Conservation (phyloP, 257 asterid species). For the Lithospermum erythrorhizon region DNA sequence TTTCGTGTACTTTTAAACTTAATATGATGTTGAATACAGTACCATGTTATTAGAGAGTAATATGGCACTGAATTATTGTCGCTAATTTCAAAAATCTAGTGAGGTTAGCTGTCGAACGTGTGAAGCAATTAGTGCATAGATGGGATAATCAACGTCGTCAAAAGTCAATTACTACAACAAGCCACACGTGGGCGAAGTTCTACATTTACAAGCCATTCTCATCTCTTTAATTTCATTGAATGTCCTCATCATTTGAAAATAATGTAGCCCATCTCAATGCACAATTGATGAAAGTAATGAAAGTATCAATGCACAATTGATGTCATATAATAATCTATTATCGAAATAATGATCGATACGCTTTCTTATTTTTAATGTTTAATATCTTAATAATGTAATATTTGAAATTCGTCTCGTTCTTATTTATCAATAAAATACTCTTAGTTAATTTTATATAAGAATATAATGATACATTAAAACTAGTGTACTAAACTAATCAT, state of each 20-base stretch:
- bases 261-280: neutral
- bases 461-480: too few relatives aligned
- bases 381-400: too few relatives aligned
- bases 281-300: neutral
- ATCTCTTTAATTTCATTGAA: slow-evolving; percentile 12
- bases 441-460: neutral
- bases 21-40: too few relatives aligned
- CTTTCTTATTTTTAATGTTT: too few relatives aligned
- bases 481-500: too few relatives aligned
- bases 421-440: neutral
- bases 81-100: too few relatives aligned
- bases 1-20: too few relatives aligned
- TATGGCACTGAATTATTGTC: too few relatives aligned
- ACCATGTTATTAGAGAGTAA: too few relatives aligned
- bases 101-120: slow-evolving; percentile 14
- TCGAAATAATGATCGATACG: too few relatives aligned
- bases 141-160: slow-evolving; percentile 19
- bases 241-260: neutral
- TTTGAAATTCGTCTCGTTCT: neutral
- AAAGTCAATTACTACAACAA: slow-evolving; percentile 50
- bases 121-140: slow-evolving; percentile 22
- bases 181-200: slow-evolving; percentile 57
- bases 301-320: neutral
- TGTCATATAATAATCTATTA: neutral
- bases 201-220: slow-evolving; percentile 30